phyloP scores from a whole-genome alignment of 2,329 filamentous ascomycete genomes.

The Thielaviopsis ethacetica region DNA sequence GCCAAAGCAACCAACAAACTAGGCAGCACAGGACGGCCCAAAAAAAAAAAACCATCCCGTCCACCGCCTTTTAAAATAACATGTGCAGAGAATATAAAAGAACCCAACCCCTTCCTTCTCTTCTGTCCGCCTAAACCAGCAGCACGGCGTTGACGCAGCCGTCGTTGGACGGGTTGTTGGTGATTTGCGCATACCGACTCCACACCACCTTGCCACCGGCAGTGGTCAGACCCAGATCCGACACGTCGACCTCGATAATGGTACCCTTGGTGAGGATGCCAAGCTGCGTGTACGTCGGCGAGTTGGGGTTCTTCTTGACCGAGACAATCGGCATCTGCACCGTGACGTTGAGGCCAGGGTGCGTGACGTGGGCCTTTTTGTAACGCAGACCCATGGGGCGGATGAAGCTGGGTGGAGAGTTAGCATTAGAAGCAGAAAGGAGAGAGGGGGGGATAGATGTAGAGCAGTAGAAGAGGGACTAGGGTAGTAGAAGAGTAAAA shows the following conservation, averaged over 20 bases:
- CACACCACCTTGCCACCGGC: constrained; percentile 85
- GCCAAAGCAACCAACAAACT: neutral
- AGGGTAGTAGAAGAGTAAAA: neutral
- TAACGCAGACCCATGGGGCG: constrained; percentile 33
- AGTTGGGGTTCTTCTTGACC: constrained; percentile 55
- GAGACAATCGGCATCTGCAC: constrained; percentile 69
- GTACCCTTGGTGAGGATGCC: constrained; percentile 77
- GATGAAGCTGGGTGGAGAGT: constrained; percentile 33
- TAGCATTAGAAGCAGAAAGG: constrained; percentile 24
- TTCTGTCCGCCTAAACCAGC: constrained; percentile 16
- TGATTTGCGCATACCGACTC: constrained; percentile 67
- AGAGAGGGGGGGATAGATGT: neutral
- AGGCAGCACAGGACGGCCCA: too few species aligned
- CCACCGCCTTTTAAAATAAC: neutral
- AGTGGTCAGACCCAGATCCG: constrained; percentile 79
- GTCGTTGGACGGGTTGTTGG: constrained; percentile 33
- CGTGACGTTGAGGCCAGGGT: constrained; percentile 70
- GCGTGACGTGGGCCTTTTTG: constrained; percentile 40
- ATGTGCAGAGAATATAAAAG: neutral
- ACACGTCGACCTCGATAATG: constrained; percentile 77
- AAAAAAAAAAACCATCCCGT: neutral
- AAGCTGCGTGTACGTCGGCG: constrained; percentile 80
- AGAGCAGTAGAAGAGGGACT: neutral
- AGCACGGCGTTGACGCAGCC: constrained; percentile 28
- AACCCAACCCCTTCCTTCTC: neutral